Evolutionary conservation across 345 rosid species (phyloP), one percentile per base, ranked within the genome.

Genomic region (Arabidopsis arenosa): DNA sequence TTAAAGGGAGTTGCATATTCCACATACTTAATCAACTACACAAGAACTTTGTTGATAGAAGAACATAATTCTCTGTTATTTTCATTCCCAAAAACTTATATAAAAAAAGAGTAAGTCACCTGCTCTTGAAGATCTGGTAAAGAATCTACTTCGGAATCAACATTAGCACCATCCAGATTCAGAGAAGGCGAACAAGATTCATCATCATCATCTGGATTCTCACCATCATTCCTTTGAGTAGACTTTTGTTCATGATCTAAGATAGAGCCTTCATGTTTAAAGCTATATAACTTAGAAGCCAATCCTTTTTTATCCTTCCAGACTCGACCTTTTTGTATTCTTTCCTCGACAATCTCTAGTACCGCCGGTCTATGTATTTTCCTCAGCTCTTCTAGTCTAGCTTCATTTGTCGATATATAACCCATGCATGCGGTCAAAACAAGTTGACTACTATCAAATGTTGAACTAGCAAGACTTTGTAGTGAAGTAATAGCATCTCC

Each of bases 381-480:
- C 75, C 97, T 87, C 81, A 95, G 78, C 75, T 89, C 93, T 55
- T 84, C 84, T 23, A 95, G 82, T 83, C 80, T 85, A 78, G 80
- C 88, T 64, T 95, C 96, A 41, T 88, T 90, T 61, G 93, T 88
- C 65, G 87, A 79, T 79, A 85, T 52, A 81, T 83, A 90, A 4
- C 99, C 97, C 90, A 95, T 89, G 73, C 96, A 88, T 61, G 99
- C 96, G 51, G 93, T 90, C 62, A 90, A 77, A 80, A 95, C 88
- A 75, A 95, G 96, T 82, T 95, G 97, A 77, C 99, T 95, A 81
- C 97, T 88, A 80, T 95, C 99, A 80, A 95, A 95, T 76, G 97
- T 92, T 73, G 99, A 95, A 63, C 97, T 89, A 52, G 89, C 74
- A 75, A 95, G 97, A 51, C 97, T 85, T 75, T 95, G 97, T 69